Evolutionary conservation across 1,139 yeast genomes (phyloP).

Genomic region (Yamadazyma atlantica): DNA sequence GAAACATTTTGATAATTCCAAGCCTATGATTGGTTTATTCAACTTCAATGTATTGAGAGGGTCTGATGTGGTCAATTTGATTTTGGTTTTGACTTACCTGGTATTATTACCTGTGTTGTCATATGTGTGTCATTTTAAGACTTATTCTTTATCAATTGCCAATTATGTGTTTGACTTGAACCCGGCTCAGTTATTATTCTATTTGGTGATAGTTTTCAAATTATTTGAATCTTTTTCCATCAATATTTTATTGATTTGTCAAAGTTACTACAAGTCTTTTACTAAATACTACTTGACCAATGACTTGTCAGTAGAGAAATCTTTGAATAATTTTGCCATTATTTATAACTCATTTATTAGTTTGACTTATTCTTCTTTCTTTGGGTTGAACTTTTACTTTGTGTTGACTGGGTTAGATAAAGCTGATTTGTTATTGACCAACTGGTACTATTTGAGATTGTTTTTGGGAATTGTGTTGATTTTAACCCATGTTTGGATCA

Average conservation of each 20-base stretch:
- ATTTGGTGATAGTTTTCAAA: conserved; percentile 51
- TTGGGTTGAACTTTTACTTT: conserved; percentile 41
- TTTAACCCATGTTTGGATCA: conserved; percentile 69
- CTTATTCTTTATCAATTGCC: neutral
- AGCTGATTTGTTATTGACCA: conserved; percentile 22
- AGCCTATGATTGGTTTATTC: conserved; percentile 63
- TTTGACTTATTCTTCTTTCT: conserved; percentile 45
- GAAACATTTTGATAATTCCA: conserved; percentile 46
- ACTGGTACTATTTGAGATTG: conserved; percentile 56
- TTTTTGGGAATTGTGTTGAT: conserved; percentile 58
- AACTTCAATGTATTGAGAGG: conserved; percentile 69
- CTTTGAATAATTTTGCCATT: conserved; percentile 77
- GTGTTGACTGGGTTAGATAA: conserved; percentile 21
- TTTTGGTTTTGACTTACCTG: conserved; percentile 45
- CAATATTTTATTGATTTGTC: conserved; percentile 55
- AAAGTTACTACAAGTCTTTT: conserved; percentile 63
- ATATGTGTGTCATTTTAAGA: conserved; percentile 20
- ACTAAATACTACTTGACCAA: conserved; percentile 67
- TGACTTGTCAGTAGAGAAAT: conserved; percentile 66
- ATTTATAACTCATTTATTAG: conserved; percentile 57
- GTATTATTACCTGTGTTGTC: conserved; percentile 45
- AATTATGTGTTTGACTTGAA: conserved; percentile 7
- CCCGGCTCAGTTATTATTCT: conserved; percentile 24
- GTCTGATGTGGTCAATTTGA: conserved; percentile 59
- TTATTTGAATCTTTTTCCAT: conserved; percentile 53